Conservation (phyloP, 352 stramenopile genomes). For the Phytophthora colocasiae region DNA sequence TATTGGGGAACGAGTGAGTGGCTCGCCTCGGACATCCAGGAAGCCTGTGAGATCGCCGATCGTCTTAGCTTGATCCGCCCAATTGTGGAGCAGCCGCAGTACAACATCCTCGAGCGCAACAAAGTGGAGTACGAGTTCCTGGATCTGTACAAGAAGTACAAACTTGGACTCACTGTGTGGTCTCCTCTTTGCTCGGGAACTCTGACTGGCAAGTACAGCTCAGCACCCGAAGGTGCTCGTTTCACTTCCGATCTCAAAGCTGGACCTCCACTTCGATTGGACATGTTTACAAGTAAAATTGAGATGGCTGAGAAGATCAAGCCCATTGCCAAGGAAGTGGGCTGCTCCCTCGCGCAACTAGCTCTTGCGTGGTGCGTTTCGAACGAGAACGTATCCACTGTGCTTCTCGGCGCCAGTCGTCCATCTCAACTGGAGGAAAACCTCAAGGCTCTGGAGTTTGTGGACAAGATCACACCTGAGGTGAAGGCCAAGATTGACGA, state of each 20-base stretch:
- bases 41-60: slow-evolving; percentile 9
- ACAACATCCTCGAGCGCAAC: slow-evolving; percentile 14
- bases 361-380: slow-evolving; percentile 10
- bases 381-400: slow-evolving; percentile 18
- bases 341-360: slow-evolving; percentile 14
- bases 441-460: slow-evolving; percentile 12
- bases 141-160: slow-evolving; percentile 27
- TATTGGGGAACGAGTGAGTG: slow-evolving; percentile 11
- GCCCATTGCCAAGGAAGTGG: slow-evolving; percentile 9
- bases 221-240: slow-evolving; percentile 11
- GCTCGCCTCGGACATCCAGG: slow-evolving; percentile 2
- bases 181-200: neutral
- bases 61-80: slow-evolving; percentile 5
- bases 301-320: slow-evolving; percentile 15
- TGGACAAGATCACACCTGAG: slow-evolving; percentile 12
- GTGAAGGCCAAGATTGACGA: slow-evolving; percentile 18
- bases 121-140: slow-evolving; percentile 31
- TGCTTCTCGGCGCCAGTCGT: slow-evolving; percentile 16
- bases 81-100: slow-evolving; percentile 9
- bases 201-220: slow-evolving; percentile 20
- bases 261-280: slow-evolving; percentile 43
- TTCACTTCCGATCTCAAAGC: slow-evolving; percentile 31
- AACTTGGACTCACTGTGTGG: slow-evolving; percentile 18
- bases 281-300: neutral
- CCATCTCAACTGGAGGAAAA: slow-evolving; percentile 17